Evolutionary conservation across 306 rosid species (phyloP).

Genomic region (Castanospermum australe): DNA sequence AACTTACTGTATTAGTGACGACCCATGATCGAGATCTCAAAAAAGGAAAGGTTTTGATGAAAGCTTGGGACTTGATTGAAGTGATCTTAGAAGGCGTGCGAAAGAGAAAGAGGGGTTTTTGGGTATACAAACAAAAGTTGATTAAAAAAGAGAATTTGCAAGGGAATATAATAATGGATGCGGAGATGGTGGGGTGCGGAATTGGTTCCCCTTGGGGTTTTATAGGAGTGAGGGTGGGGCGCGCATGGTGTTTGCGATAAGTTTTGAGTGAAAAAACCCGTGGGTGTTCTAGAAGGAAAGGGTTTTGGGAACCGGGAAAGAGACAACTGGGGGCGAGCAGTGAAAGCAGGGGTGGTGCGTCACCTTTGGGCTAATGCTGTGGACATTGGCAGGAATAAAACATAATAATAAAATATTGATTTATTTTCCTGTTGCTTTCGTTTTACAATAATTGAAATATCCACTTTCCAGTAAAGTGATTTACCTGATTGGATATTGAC

Average conservation of each 20-base stretch:
- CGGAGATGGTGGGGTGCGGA: background rate
- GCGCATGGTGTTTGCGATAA: slow-evolving; percentile 29
- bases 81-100: background rate
- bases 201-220: background rate
- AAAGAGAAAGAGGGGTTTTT: background rate
- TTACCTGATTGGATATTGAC: background rate
- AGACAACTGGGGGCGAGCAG: background rate
- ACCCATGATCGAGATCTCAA: background rate
- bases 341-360: background rate
- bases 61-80: background rate
- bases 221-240: background rate
- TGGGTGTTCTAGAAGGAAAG: slow-evolving; percentile 45
- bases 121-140: too few relatives aligned
- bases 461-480: too few relatives aligned
- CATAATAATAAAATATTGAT: background rate
- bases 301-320: slow-evolving; percentile 5
- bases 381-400: too few relatives aligned
- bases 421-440: background rate
- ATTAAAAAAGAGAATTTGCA: background rate
- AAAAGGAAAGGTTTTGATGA: background rate
- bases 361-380: too few relatives aligned
- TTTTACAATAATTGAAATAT: slow-evolving; percentile 2
- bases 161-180: background rate
- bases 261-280: background rate
- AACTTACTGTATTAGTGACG: background rate